Evolutionary conservation across 352 stramenopile genomes (phyloP), one percentile per base, ranked within the genome.

Genomic region (Phytophthora macrochlamydospora): DNA sequence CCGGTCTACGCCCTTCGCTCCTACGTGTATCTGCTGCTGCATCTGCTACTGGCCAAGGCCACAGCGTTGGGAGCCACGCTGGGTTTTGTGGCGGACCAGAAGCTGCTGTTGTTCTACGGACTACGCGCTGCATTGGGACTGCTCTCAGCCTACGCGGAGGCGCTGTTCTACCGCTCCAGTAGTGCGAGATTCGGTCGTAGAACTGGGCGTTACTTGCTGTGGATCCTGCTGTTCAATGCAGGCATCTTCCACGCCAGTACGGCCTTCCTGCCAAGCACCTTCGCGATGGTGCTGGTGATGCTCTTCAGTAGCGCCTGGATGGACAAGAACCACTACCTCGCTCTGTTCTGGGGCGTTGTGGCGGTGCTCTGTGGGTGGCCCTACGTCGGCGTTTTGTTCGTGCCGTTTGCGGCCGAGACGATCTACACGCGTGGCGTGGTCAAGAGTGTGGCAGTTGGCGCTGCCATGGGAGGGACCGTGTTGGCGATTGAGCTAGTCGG

Each of bases 351-450:
- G 51, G 95, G 90, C 12, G 70, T 98, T 24, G 52, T 97, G 11
- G 95, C 95, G 32, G 95, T 98, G 24, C 76, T 99, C 33, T 95
- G 85, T 40, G 97, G 97, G 49, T 99, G 97, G 97, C 97, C 97
- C 9, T 99, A 99, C 78, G 97, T 98, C 32, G 97, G 91, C 9
- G 83, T 98, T 44, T 76, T 99, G 29, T 99, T 99, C 71, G 64
- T 99, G n/a, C 91, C 96, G 7, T 95, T 98, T 56, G 87, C 92
- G 50, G 35, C 98, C 44, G 79, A 97, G 70, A 91, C 95, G 62
- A 28, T 92, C 6, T 71, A 68, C 44, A 55, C 70, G 28, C 76
- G 83, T 14, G 76, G 78, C 46, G 46, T 95, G 9, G 43, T 91
- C 7, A 75, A 75, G 71, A 76, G 74, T 38, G 35, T 96, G 40